Percentiles rank a stretch among this genome's conserved stretches.
Conservation (phyloP, 768 basidiomycete species). For the Serendipita sp. region DNA sequence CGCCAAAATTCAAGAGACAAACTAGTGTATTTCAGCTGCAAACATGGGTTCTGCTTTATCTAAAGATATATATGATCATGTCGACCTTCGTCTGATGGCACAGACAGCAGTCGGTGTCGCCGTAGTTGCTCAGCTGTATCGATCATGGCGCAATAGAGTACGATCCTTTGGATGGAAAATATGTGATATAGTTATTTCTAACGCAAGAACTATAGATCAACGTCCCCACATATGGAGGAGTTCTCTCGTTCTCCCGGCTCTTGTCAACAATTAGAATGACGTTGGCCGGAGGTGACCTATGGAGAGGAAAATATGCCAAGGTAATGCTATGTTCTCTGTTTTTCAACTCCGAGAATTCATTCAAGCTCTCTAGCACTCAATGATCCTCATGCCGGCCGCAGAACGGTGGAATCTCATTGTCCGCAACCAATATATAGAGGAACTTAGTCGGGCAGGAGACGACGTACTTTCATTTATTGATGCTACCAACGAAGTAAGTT, state of each 20-base stretch:
- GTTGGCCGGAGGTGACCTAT: not conserved
- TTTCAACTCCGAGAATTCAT: not conserved
- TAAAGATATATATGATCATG: too few relatives aligned
- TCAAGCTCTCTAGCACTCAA: not conserved
- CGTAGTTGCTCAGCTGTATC: not conserved
- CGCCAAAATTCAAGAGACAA: too few relatives aligned
- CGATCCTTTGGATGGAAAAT: not conserved
- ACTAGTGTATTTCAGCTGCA: too few relatives aligned
- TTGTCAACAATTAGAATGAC: not conserved
- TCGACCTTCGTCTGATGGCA: too few relatives aligned
- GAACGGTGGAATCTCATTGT: not conserved
- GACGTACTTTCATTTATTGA: slow-evolving; percentile 11
- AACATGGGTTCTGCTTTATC: too few relatives aligned
- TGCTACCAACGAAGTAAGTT: not conserved
- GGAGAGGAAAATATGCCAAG: not conserved
- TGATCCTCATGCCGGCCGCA: not conserved
- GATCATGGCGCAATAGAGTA: not conserved
- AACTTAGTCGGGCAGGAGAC: slow-evolving; percentile 14
- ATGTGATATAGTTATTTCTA: not conserved
- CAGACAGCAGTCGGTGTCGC: not conserved
- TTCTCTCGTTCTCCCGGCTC: not conserved
- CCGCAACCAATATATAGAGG: slow-evolving; percentile 12
- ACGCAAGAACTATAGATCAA: not conserved
- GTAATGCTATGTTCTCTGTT: not conserved
- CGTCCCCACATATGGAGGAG: not conserved